Evolutionary conservation across 2,329 filamentous ascomycete species (phyloP), one percentile per base, ranked within the genome.

Genomic region (Ophiocordyceps australis): DNA sequence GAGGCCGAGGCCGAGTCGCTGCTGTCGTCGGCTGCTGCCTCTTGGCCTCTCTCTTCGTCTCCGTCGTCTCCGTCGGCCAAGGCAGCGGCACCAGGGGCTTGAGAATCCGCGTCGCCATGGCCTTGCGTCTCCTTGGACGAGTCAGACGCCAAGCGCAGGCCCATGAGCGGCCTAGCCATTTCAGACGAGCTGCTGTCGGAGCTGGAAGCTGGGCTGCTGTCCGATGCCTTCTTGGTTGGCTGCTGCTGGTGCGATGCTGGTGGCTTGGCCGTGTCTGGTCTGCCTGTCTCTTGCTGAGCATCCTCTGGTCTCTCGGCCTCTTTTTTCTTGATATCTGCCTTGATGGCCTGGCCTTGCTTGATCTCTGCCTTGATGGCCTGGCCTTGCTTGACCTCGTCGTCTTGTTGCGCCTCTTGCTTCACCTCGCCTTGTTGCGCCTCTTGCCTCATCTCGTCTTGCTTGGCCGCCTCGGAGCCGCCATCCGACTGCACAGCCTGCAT

Each of bases 401-500:
- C 17, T 7, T 19, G 7, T 7, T 19, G 17, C 17, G 17, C 17
- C 17, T 19, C 17, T 7, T 19, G 17, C 17, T 19, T 19, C 17
- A 19, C 17, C 17, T 19, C 17, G 17, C n/a, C n/a, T n/a, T n/a
- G n/a, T n/a, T 19, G 17, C 17, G 17, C 17, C 17, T 19, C 17
- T 7, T 19, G 17, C 17, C 10, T 19, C 17, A 7, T 10, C 10
- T 19, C 17, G 7, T 19, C 7, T 10, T 19, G 7, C 17, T 19
- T 7, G 7, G 17, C 10, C 17, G 10, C 17, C 17, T 19, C 17
- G 17, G n/a, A n/a, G n/a, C n/a, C 10, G 17, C 12, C 25, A 3
- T 23, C n/a, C 5, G 40, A 33, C 24, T 34, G 34, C 15, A 45
- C 33, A 6, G 24, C 35, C 21, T 43, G 42, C 4, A 74, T 52